A percentile compares a stretch with the other conserved stretches of the same genome.
These are phyloP conservation scores for Powellomyces hirtus DNA, from an alignment of 192 early-diverging fungal genomes.

Conservation along the genomic window DNA sequence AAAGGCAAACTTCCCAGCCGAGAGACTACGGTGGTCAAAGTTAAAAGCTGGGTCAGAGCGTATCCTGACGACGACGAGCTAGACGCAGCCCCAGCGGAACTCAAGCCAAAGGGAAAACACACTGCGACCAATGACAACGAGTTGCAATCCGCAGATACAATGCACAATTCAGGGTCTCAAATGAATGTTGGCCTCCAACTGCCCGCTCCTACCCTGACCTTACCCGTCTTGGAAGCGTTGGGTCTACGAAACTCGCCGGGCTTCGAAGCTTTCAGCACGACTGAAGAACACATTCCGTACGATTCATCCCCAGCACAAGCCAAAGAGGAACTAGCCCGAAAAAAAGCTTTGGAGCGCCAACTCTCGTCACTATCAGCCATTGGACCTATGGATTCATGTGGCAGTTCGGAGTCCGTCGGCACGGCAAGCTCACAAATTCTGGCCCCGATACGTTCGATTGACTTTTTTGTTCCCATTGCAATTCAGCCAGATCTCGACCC, in stretches of 20 bases:
- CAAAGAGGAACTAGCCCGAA: neutral
- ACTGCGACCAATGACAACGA: neutral
- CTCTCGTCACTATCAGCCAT: neutral
- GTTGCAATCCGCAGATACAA: neutral
- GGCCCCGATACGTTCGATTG: slow-evolving; percentile 20
- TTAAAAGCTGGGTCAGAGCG: neutral
- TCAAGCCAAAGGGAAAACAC: neutral
- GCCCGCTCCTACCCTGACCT: slow-evolving; percentile 1
- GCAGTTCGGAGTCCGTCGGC: neutral
- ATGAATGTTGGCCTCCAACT: neutral
- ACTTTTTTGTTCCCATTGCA: slow-evolving; percentile 20
- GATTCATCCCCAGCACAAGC: neutral
- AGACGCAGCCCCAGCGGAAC: neutral
- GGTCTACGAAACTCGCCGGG: slow-evolving; percentile 5
- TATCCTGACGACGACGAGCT: slow-evolving; percentile 7
- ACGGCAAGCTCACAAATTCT: slow-evolving; percentile 8
- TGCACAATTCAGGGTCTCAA: neutral
- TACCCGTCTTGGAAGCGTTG: slow-evolving; percentile 22
- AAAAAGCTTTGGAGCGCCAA: slow-evolving; percentile 1
- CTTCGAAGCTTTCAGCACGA: neutral
- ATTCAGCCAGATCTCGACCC: slow-evolving; percentile 12
- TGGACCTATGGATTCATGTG: neutral
- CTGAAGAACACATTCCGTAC: neutral
- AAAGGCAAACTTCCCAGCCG: neutral
- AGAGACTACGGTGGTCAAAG: neutral